A percentile compares a stretch with the other conserved stretches of the same genome.
Conservation (phyloP, 2,329 filamentous ascomycete genomes). For the Scleromitrula shiraiana region DNA sequence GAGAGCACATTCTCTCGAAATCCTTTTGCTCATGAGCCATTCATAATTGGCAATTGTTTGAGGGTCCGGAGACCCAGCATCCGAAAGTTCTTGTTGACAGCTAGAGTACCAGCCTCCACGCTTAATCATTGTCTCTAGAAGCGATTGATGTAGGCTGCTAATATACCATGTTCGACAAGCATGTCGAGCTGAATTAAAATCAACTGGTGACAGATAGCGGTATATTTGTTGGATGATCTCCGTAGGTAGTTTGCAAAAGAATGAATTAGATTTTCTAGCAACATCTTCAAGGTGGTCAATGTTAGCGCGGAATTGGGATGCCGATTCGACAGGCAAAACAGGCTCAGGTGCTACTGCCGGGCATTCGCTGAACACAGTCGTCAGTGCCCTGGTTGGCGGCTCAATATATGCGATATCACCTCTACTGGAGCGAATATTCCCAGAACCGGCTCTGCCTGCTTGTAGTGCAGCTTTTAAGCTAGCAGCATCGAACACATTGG, state of each 20-base stretch:
- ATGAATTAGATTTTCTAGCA: conserved; percentile 12
- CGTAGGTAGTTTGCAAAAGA: conserved; percentile 20
- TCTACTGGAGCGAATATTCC: not conserved
- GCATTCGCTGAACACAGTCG: conserved; percentile 14
- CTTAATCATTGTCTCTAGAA: conserved; percentile 46
- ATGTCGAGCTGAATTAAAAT: conserved; percentile 53
- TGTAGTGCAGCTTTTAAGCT: not conserved
- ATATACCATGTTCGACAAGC: conserved; percentile 53
- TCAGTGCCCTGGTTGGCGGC: conserved; percentile 2
- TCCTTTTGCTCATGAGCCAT: conserved; percentile 35
- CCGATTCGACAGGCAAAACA: conserved; percentile 7
- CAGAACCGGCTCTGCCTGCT: not conserved
- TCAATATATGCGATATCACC: not conserved
- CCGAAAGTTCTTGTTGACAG: conserved; percentile 19
- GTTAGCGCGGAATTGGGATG: conserved; percentile 2
- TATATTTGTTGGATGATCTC: conserved; percentile 35
- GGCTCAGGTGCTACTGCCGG: conserved; percentile 11
- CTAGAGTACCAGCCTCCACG: conserved; percentile 46
- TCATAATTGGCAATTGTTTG: conserved; percentile 18
- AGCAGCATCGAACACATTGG: not conserved
- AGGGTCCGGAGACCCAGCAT: conserved; percentile 4
- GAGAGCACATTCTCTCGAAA: conserved; percentile 36
- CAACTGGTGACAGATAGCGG: conserved; percentile 28
- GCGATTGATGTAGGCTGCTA: conserved; percentile 41
- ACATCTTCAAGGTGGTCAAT: conserved; percentile 12